Conservation (phyloP, 768 basidiomycete species). For the Lactifluus hygrophoroides region DNA sequence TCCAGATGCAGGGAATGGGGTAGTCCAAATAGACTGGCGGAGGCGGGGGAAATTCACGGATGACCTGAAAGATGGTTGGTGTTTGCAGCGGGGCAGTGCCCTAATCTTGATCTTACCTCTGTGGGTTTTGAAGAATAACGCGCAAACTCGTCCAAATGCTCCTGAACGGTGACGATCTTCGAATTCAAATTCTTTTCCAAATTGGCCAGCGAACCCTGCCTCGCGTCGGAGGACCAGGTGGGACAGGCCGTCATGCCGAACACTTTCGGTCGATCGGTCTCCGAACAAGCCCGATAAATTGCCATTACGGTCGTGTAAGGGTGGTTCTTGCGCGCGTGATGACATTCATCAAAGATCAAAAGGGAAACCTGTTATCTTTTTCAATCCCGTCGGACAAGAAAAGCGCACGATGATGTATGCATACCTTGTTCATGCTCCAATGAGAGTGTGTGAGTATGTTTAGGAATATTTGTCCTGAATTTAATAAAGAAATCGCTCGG, state of each 20-base stretch:
- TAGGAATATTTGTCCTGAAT: constrained; percentile 69
- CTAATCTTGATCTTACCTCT: constrained; percentile 61
- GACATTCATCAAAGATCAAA: constrained; percentile 50
- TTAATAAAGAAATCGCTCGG: not conserved
- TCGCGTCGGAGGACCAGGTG: constrained; percentile 70
- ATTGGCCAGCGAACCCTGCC: constrained; percentile 48
- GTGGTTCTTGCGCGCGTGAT: constrained; percentile 48
- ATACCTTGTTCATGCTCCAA: constrained; percentile 60
- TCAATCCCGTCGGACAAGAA: not conserved
- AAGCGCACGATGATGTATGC: not conserved
- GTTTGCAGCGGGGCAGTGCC: no score
- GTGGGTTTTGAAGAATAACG: constrained; percentile 52
- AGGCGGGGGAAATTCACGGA: constrained; percentile 27
- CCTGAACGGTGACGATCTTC: constrained; percentile 65
- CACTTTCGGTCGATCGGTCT: constrained; percentile 56
- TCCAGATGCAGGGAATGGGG: constrained; percentile 48
- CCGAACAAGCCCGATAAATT: constrained; percentile 42
- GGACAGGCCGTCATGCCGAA: constrained; percentile 93
- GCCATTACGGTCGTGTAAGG: constrained; percentile 52
- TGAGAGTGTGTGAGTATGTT: constrained; percentile 76
- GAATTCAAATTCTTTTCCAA: constrained; percentile 68
- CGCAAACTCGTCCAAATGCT: constrained; percentile 57
- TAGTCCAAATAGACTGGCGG: constrained; percentile 44
- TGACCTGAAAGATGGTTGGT: constrained; percentile 6
- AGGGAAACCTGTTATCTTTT: constrained; percentile 38